Conservation (phyloP, 2,329 filamentous ascomycete genomes). For the Tolypocladium album region DNA sequence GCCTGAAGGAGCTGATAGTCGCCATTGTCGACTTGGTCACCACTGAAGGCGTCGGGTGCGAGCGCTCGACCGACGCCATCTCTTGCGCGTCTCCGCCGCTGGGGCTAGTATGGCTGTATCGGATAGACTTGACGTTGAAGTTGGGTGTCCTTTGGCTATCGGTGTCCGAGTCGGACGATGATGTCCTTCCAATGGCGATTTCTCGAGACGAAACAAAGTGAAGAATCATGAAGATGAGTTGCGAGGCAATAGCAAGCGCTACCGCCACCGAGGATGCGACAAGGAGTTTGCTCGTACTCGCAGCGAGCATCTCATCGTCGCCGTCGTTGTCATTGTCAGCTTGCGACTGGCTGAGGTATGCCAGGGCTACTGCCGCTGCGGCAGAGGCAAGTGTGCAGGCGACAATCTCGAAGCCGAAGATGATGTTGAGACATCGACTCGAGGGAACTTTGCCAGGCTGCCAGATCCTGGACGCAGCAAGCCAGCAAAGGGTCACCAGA, state of each 20-base stretch:
- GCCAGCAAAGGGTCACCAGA: conserved; percentile 14
- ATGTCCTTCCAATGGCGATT: conserved; percentile 6
- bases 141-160: conserved; percentile 3
- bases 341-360: conserved; percentile 20
- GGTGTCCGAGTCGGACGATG: conserved; percentile 19
- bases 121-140: conserved; percentile 38
- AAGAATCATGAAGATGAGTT: conserved; percentile 36
- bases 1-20: conserved; percentile 17
- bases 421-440: conserved; percentile 11
- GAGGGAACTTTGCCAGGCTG: conserved; percentile 12
- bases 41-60: conserved; percentile 33
- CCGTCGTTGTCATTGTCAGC: not conserved
- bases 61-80: conserved; percentile 23
- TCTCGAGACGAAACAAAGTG: conserved; percentile 30
- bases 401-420: conserved; percentile 21
- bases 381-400: conserved; percentile 33
- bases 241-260: conserved; percentile 31
- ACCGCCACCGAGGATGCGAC: conserved; percentile 33
- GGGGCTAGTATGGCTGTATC: conserved; percentile 35
- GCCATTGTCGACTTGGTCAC: conserved; percentile 12
- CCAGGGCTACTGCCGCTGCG: conserved; percentile 32
- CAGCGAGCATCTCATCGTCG: conserved; percentile 4
- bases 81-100: conserved; percentile 19
- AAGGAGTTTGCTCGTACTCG: conserved; percentile 22
- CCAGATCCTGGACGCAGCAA: conserved; percentile 22